Percentiles rank a stretch among this genome's conserved stretches.
Conservation (phyloP, 345 rosid species). For the Aegle marmelos region DNA sequence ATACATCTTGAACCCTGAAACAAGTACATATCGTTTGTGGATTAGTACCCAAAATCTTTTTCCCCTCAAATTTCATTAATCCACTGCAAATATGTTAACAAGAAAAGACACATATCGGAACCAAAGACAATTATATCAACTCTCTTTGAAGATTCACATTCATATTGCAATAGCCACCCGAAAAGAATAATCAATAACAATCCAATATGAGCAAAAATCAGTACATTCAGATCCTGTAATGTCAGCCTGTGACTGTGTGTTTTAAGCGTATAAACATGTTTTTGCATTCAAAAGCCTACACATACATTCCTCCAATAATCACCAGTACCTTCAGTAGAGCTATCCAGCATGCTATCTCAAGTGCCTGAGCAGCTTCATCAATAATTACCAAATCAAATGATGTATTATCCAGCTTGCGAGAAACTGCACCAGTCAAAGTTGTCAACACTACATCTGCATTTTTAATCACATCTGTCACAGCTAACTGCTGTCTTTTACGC, state of each 20-base stretch:
- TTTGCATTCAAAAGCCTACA: neutral
- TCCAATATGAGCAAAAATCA: neutral
- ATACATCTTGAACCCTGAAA: conserved; percentile 84
- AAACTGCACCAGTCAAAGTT: conserved; percentile 82
- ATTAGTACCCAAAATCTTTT: neutral
- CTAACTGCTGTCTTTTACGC: conserved; percentile 94
- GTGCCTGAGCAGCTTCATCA: conserved; percentile 99
- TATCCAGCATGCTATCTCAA: conserved; percentile 96
- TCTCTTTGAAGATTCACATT: neutral
- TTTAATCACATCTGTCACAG: conserved; percentile 85
- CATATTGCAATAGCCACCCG: neutral
- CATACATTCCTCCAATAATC: neutral
- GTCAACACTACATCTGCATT: conserved; percentile 78
- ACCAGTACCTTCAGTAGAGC: conserved; percentile 71
- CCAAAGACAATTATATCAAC: neutral
- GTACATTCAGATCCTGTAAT: neutral
- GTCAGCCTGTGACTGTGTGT: neutral
- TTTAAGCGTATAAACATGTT: neutral
- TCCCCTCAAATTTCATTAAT: neutral
- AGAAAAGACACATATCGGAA: neutral
- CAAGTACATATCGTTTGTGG: neutral
- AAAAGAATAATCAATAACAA: neutral
- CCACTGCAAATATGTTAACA: neutral
- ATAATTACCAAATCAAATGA: conserved; percentile 91
- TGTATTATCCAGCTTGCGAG: conserved; percentile 64